These are phyloP conservation scores for Coemansia sp. DNA, from an alignment of 192 early-diverging fungal genomes.

Conservation along the genomic window DNA sequence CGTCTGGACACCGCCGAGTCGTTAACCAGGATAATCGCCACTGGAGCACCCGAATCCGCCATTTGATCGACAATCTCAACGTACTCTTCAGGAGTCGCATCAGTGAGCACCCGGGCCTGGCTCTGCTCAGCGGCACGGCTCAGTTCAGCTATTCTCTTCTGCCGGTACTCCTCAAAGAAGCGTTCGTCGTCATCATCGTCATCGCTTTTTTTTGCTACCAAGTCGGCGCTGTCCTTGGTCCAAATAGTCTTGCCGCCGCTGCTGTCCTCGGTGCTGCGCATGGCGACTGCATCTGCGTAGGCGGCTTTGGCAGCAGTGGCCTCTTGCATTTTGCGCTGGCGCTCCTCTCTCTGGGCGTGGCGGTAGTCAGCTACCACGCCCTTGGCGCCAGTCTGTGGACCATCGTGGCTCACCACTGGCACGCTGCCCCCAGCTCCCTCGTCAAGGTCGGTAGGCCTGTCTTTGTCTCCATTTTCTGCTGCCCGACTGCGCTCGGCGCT, in stretches of 20 bases:
- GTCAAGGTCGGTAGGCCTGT: not conserved
- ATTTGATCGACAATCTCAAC: slow-evolving; percentile 41
- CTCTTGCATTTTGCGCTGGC: slow-evolving; percentile 2
- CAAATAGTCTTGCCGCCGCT: slow-evolving; percentile 12
- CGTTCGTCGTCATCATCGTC: slow-evolving; percentile 19
- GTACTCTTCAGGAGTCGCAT: slow-evolving; percentile 35
- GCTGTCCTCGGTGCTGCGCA: slow-evolving; percentile 1
- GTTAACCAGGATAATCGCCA: slow-evolving; percentile 20
- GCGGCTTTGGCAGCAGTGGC: not conserved
- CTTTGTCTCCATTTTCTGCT: slow-evolving; percentile 10
- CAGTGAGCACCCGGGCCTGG: slow-evolving; percentile 12
- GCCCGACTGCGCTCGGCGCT: slow-evolving; percentile 6
- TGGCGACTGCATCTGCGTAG: slow-evolving; percentile 3
- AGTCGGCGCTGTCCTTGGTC: slow-evolving; percentile 17
- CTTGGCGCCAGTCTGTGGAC: slow-evolving; percentile 50
- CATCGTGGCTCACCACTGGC: slow-evolving; percentile 8
- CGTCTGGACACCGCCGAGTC: slow-evolving; percentile 11
- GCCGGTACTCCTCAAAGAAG: slow-evolving; percentile 34
- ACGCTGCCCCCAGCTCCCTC: not conserved
- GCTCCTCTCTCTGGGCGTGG: slow-evolving; percentile 16
- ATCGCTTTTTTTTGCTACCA: not conserved
- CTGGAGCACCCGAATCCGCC: slow-evolving; percentile 7
- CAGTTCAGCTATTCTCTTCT: slow-evolving; percentile 23
- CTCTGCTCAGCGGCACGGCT: slow-evolving; percentile 5
- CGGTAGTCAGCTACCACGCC: slow-evolving; percentile 48